Evolutionary conservation across 1,284 basidiomycete genomes (phyloP), one percentile per base, ranked within the genome.

Genomic region (Ustilago esculenta): DNA sequence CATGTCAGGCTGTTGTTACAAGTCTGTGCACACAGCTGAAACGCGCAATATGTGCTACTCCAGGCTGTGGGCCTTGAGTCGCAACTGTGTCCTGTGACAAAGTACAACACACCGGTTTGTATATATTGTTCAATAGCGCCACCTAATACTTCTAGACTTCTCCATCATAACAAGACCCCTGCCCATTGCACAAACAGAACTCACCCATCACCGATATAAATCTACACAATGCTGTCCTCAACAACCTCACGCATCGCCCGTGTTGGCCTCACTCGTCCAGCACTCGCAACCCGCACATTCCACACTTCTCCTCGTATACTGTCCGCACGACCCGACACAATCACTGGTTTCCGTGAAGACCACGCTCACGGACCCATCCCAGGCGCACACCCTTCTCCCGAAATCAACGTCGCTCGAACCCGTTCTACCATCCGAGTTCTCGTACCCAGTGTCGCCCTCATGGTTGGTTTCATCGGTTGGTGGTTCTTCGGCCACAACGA

Each of bases 401-500:
- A 72, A 18, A 72, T 68, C 49, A 60, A 59, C 52, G 49, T 63
- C 30, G 54, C 59, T 1, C 54, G 64, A 2, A 67, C 64, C 2
- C 51, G 52, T 33, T 30, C 69, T 3, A 72, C 69, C 18, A 6
- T 68, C 17, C 58, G 69, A 39, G 69, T 72, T 9, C 64, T 72
- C 25, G 64, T 68, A 0, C 69, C 69, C 24, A 59, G 54, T 2
- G 64, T 72, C 2, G 57, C 52, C 1, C 21, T 72, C 45, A 68
- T 72, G 59, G 29, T 56, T 17, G 63, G 32, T 0, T 67, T 68
- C 51, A 72, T 72, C 42, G 59, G 59, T 15, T 72, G 69, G 69
- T 72, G 69, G 69, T 72, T 72, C 64, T n/a, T 72, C 40, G 64
- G 58, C 37, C 63, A 72, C 52, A 25, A 39, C n/a, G 40, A 64